phyloP scores from a whole-genome alignment of 768 basidiomycete genomes.

The Coprinellus aureogranulatus region DNA sequence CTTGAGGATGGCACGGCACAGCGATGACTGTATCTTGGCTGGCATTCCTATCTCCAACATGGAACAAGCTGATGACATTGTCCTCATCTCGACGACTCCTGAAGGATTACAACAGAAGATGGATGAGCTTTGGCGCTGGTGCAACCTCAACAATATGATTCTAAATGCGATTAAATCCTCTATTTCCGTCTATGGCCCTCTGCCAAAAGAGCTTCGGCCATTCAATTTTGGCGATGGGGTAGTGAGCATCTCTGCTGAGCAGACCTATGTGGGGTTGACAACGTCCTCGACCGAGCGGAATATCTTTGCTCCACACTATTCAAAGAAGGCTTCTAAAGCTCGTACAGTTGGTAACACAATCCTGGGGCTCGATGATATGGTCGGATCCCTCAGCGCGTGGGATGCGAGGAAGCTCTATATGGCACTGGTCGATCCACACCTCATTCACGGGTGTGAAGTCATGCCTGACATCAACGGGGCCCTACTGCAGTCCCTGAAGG shows the following conservation, averaged over 20 bases:
- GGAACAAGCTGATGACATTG: conserved; percentile 26
- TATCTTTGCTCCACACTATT: conserved; percentile 15
- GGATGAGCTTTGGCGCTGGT: conserved; percentile 16
- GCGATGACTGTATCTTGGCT: conserved; percentile 15
- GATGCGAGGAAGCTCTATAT: conserved; percentile 18
- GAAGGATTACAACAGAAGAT: conserved; percentile 18
- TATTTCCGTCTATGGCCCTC: conserved; percentile 19
- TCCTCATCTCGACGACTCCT: conserved; percentile 14
- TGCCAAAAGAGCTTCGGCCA: not conserved
- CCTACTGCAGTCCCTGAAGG: not conserved
- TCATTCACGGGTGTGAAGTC: conserved; percentile 21
- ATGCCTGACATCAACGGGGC: conserved; percentile 9
- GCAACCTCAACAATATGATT: conserved; percentile 20
- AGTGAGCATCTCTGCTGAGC: conserved; percentile 2
- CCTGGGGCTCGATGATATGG: conserved; percentile 13
- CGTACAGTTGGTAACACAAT: conserved; percentile 14
- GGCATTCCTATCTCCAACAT: conserved; percentile 14
- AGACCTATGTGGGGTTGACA: conserved; percentile 17
- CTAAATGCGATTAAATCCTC: conserved; percentile 22
- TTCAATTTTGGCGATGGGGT: conserved; percentile 5
- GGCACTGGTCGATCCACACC: conserved; percentile 21
- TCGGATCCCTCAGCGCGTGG: conserved; percentile 15
- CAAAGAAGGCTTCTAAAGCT: conserved; percentile 15
- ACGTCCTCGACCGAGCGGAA: conserved; percentile 8
- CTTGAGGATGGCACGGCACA: conserved; percentile 9